Evolutionary conservation across 106 monocot species (phyloP), one percentile per base, ranked within the genome.

Genomic region (Allium cepa): DNA sequence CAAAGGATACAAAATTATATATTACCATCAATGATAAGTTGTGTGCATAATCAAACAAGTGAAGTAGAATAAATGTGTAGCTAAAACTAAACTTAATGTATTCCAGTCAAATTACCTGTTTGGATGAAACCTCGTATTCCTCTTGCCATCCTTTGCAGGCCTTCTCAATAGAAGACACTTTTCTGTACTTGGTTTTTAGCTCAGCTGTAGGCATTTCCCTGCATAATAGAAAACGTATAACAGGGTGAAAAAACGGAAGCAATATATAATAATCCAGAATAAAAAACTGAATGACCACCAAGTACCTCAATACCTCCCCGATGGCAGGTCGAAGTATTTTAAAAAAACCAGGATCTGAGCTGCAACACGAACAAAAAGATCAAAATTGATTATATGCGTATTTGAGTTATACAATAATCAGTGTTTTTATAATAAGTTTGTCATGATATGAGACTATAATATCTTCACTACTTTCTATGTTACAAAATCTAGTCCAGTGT

Each of bases 181-280:
- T 99, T 76, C 83, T 76, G 62, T 99, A 99, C 73, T 93, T 99
- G 50, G 64, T 86, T 75, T 90, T 93, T 49, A 99, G 75, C 75
- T 99, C 99, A 59, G 79, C 9, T 60, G 77, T 73, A 75, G 87
- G 75, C 99, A 99, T 99, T 75, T 99, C 99, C 79, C 99, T 99
- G 62, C 36, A 36, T 36, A 36, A 36, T 36, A 36, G 5, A 36
- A 36, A 5, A 36, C 36, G 5, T 36, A 36, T 5, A 36, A 36
- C 36, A 36, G 36, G 36, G 36, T 22, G 49, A 66, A 59, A 65
- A 66, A 64, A 60, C 11, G 26, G 16, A 57, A 17, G 60, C 28
- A 18, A 48, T 46, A 48, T 51, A 52, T 3, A 7, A 52, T 53
- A 53, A 16, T 17, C 14, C 18, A 28, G 14, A 13, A 27, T 1